phyloP scores from a whole-genome alignment of 1,284 basidiomycete genomes.

The Fomes fomentarius region DNA sequence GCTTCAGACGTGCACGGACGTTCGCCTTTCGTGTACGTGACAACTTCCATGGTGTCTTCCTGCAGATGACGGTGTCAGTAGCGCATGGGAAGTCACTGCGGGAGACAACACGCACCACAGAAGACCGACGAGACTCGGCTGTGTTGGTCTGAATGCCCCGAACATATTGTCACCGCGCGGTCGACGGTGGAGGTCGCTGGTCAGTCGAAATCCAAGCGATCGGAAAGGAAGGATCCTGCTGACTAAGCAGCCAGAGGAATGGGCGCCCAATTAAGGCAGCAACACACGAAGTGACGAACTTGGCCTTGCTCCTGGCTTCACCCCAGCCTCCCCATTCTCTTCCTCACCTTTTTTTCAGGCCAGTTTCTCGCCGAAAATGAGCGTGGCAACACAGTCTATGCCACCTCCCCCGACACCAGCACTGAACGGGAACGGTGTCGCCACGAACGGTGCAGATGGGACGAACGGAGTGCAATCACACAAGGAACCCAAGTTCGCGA shows the following conservation, averaged over 20 bases:
- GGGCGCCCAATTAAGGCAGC: no score
- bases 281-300: no score
- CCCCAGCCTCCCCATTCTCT: slow-evolving; percentile 6
- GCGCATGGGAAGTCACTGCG: background rate
- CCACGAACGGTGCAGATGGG: slow-evolving; percentile 41
- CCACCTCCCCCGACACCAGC: slow-evolving; percentile 33
- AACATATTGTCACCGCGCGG: slow-evolving; percentile 56
- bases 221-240: slow-evolving; percentile 23
- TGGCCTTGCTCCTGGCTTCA: slow-evolving; percentile 8
- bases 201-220: slow-evolving; percentile 8
- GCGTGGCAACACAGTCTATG: slow-evolving; percentile 47
- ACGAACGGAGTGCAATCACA: slow-evolving; percentile 39
- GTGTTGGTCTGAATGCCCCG: slow-evolving; percentile 73
- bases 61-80: slow-evolving; percentile 35
- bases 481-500: slow-evolving; percentile 65
- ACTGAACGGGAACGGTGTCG: slow-evolving; percentile 40
- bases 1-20: slow-evolving; percentile 85
- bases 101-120: slow-evolving; percentile 60
- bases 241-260: slow-evolving; percentile 34
- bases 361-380: slow-evolving; percentile 24
- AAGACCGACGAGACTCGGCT: slow-evolving; percentile 71
- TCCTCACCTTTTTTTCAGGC: slow-evolving; percentile 1
- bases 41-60: slow-evolving; percentile 96
- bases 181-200: slow-evolving; percentile 18
- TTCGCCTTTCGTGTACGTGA: slow-evolving; percentile 92